These are phyloP conservation scores for Cyphellophora europaea DNA, from an alignment of 2,329 filamentous ascomycete species.

Conservation along the genomic window DNA sequence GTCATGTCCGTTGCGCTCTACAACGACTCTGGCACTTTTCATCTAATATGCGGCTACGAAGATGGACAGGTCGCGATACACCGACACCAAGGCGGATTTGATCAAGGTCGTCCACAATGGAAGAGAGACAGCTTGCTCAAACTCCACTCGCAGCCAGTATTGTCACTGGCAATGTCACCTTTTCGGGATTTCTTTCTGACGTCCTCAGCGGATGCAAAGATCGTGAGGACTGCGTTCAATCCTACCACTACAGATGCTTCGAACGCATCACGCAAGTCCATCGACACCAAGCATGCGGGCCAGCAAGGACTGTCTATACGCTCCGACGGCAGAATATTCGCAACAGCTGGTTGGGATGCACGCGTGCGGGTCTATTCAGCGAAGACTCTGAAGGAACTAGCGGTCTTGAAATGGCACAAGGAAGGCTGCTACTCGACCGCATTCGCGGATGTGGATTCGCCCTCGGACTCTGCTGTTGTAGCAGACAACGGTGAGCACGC, in stretches of 20 bases:
- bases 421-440: constrained; percentile 75
- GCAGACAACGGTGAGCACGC: constrained; percentile 1
- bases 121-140: constrained; percentile 24
- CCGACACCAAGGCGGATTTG: constrained; percentile 16
- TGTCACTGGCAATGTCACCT: constrained; percentile 57
- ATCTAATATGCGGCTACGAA: constrained; percentile 70
- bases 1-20: constrained; percentile 63
- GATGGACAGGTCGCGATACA: constrained; percentile 67
- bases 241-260: constrained; percentile 10
- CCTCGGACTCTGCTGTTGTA: constrained; percentile 5
- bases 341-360: constrained; percentile 88
- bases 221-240: constrained; percentile 66
- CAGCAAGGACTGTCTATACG: constrained; percentile 74
- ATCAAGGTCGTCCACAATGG: background rate
- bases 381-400: constrained; percentile 75
- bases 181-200: constrained; percentile 57
- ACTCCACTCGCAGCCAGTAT: constrained; percentile 67
- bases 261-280: constrained; percentile 44
- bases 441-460: constrained; percentile 44
- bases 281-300: constrained; percentile 79
- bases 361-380: constrained; percentile 70
- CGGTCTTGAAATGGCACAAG: constrained; percentile 89
- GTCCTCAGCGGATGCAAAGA: constrained; percentile 69
- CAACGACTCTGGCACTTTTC: constrained; percentile 18
- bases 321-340: constrained; percentile 72